Base-by-base conservation (phyloP, 495 filamentous ascomycete genomes). In the Hypoxylon rickii region DNA sequence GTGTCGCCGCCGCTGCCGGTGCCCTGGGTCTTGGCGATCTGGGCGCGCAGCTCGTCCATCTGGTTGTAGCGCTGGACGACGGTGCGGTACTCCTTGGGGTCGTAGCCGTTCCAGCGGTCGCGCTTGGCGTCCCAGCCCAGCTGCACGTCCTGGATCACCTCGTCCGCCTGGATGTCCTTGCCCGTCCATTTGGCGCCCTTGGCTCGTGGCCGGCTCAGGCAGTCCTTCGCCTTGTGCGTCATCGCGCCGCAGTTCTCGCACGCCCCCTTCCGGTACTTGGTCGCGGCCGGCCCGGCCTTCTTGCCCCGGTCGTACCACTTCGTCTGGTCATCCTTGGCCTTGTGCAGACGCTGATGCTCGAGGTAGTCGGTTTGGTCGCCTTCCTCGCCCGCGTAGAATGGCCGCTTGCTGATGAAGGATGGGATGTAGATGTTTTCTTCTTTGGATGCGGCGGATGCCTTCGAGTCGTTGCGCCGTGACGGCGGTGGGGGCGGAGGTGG, bases 381-480 rank as follows among this genome's bases (percentile, higher is more conserved):
- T 39, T 91, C 87, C 55, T 95, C 88, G 69, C 87, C 86, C 66
- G 94, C 82, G 76, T 97, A 98, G 75, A 98, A 98, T 15, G 94
- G 94, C 58, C 96, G 94, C 71, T 96, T 96, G 62, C 92, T 89
- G 79, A 98, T 98, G 81, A 96, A 98, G 43, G 90, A 82, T 7
- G 94, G 94, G 71, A 98, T 98, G 80, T 98, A 98, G 75, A 97
- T 92, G 83, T 98, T 98, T 71, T 87, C 87, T 72, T 90, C 87
- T 64, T 92, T 91, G 50, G 77, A 81, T 42, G 82, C 77, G 16
- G 79, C 76, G 39, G 76, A 81, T 7, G 79, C 74, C 26, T 70
- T 74, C 22, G 57, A 50, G 58, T 63, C 60, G 43, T 59, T 58
- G 29, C 63, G 67, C 44, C 69, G 63, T 38, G 67, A 63, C 22